These are phyloP conservation scores for Penicillium desertorum DNA, from an alignment of 495 filamentous ascomycete genomes.

Conservation along the genomic window DNA sequence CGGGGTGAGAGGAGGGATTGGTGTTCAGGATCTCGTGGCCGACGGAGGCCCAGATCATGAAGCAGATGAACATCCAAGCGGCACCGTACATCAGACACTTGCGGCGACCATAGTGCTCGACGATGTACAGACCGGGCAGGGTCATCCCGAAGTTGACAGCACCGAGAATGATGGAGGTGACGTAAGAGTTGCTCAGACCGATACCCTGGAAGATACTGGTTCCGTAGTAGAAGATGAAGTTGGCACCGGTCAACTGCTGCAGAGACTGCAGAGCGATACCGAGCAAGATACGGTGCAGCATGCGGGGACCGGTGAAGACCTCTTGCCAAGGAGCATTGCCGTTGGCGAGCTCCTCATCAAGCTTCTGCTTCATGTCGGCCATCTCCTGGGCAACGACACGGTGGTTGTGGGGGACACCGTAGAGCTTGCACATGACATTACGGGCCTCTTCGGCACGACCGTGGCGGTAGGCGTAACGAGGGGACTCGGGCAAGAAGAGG, in stretches of 20 bases:
- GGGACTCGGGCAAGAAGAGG: slow-evolving; percentile 70
- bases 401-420: slow-evolving; percentile 65
- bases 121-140: slow-evolving; percentile 69
- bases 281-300: slow-evolving; percentile 69
- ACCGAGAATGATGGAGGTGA: slow-evolving; percentile 73
- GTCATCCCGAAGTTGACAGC: slow-evolving; percentile 74
- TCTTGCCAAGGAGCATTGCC: slow-evolving; percentile 59
- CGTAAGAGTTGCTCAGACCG: slow-evolving; percentile 65
- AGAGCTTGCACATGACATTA: slow-evolving; percentile 65
- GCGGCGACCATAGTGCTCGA: slow-evolving; percentile 69
- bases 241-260: slow-evolving; percentile 72
- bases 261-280: slow-evolving; percentile 70
- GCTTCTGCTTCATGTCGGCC: slow-evolving; percentile 61
- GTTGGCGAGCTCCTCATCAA: slow-evolving; percentile 55
- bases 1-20: slow-evolving; percentile 52
- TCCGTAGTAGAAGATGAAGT: slow-evolving; percentile 84
- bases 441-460: slow-evolving; percentile 67
- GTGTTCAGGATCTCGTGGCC: slow-evolving; percentile 60
- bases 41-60: slow-evolving; percentile 72
- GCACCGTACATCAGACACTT: slow-evolving; percentile 65
- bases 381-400: slow-evolving; percentile 68
- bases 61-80: slow-evolving; percentile 68
- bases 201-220: slow-evolving; percentile 69
- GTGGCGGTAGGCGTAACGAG: slow-evolving; percentile 64
- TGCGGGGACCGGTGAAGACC: slow-evolving; percentile 68